Evolutionary conservation across 2,329 filamentous ascomycete species (phyloP).

Genomic region (Claviceps purpurea): DNA sequence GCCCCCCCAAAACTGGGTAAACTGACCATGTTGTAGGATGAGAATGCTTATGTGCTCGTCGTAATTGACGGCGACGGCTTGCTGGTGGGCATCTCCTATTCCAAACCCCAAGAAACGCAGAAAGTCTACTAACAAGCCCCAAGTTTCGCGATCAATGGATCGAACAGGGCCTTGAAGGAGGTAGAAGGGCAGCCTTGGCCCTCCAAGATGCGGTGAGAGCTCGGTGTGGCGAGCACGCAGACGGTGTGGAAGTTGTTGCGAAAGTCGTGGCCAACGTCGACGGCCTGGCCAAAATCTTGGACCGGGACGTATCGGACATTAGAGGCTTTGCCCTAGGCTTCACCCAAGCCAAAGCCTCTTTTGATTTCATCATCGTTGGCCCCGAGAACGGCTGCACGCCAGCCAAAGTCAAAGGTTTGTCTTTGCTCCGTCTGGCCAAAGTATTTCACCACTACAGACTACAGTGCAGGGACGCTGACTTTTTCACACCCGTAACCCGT

Average conservation of each 20-base stretch:
- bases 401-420: slow-evolving; percentile 44
- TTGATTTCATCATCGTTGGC: slow-evolving; percentile 53
- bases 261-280: slow-evolving; percentile 43
- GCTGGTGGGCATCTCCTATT: slow-evolving; percentile 27
- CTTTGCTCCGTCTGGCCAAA: neutral
- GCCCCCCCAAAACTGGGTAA: neutral
- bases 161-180: slow-evolving; percentile 40
- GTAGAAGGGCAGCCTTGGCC: slow-evolving; percentile 36
- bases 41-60: slow-evolving; percentile 46
- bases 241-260: slow-evolving; percentile 39
- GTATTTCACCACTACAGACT: neutral
- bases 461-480: neutral
- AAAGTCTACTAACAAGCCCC: slow-evolving; percentile 5
- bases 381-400: slow-evolving; percentile 44
- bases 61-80: slow-evolving; percentile 51
- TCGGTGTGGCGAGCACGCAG: slow-evolving; percentile 28
- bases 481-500: neutral
- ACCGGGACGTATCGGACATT: slow-evolving; percentile 33
- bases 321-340: slow-evolving; percentile 47
- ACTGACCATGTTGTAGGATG: slow-evolving; percentile 23
- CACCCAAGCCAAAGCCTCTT: slow-evolving; percentile 42
- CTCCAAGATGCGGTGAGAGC: slow-evolving; percentile 35
- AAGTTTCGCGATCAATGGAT: slow-evolving; percentile 46
- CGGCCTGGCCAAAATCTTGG: slow-evolving; percentile 36
- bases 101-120: neutral